A percentile compares a stretch with the other conserved stretches of the same genome.
These are phyloP conservation scores for Castanospermum australe DNA, from an alignment of 306 rosid species.

Conservation along the genomic window DNA sequence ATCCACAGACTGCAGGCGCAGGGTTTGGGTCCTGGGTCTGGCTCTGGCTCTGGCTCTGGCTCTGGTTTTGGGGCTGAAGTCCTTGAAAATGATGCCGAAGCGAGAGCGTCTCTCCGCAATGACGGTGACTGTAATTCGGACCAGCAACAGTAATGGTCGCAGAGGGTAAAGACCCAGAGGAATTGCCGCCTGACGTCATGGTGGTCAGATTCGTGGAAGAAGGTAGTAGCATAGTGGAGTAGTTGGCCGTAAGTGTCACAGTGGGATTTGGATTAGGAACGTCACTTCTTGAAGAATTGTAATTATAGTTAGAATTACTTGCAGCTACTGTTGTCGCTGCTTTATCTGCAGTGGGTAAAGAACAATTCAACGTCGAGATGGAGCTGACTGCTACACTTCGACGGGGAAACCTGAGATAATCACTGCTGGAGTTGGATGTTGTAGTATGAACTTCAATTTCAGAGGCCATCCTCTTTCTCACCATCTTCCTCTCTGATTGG, in stretches of 20 bases:
- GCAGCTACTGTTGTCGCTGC: conserved; percentile 30
- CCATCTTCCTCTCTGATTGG: conserved; percentile 42
- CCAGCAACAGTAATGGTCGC: not conserved
- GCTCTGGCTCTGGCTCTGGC: not conserved
- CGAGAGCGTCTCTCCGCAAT: conserved; percentile 24
- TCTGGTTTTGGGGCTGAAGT: not conserved
- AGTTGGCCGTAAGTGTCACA: conserved; percentile 58
- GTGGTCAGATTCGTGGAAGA: conserved; percentile 37
- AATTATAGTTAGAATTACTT: not conserved
- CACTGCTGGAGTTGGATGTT: not conserved
- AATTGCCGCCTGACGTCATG: conserved; percentile 53
- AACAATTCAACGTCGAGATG: not conserved
- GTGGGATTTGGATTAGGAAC: conserved; percentile 38
- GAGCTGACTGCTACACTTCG: conserved; percentile 29
- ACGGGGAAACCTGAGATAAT: conserved; percentile 51
- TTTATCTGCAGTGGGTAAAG: conserved; percentile 7
- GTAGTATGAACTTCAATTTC: conserved; percentile 68
- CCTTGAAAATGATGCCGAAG: not conserved
- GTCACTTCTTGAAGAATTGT: conserved; percentile 36
- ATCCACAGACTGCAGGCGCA: conserved; percentile 63
- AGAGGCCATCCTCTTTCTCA: conserved; percentile 87
- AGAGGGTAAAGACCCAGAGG: conserved; percentile 34
- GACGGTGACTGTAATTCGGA: conserved; percentile 29
- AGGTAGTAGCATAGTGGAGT: conserved; percentile 72
- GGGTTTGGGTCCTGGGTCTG: not conserved